Evolutionary conservation across 257 asterid genomes (phyloP).

Genomic region (Gentiana straminea): DNA sequence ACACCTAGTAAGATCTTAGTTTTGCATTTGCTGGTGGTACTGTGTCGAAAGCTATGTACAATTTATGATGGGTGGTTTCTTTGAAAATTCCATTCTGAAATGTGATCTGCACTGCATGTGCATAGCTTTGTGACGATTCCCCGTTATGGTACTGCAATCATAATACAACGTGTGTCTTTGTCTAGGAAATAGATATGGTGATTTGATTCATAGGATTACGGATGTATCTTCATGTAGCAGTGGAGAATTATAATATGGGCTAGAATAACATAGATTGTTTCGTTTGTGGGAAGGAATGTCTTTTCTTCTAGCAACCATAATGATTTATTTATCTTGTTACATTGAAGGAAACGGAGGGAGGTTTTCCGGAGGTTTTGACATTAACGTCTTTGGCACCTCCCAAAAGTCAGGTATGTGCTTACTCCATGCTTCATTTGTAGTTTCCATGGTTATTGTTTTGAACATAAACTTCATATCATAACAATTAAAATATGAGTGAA

Average conservation of each 20-base stretch:
- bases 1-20: too few species aligned
- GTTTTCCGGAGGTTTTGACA: conserved; percentile 96
- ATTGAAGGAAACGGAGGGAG: conserved; percentile 57
- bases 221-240: too few species aligned
- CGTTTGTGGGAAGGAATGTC: conserved; percentile 2
- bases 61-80: too few species aligned
- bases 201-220: too few species aligned
- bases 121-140: not conserved
- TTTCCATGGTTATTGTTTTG: not conserved
- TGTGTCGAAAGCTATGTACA: too few species aligned
- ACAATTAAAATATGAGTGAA: conserved; percentile 11
- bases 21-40: too few species aligned
- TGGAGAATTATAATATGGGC: too few species aligned
- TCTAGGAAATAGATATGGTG: not conserved
- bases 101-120: not conserved
- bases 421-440: not conserved
- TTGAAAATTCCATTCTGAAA: too few species aligned
- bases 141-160: not conserved
- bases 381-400: conserved; percentile 64
- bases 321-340: conserved; percentile 19
- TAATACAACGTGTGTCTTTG: not conserved
- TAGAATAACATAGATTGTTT: not conserved
- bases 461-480: conserved; percentile 3
- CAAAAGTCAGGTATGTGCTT: conserved; percentile 49
- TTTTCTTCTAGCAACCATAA: conserved; percentile 9